Evolutionary conservation across 83 land plant species (phyloP), one percentile per base, ranked within the genome.

Genomic region (Picea abies): DNA sequence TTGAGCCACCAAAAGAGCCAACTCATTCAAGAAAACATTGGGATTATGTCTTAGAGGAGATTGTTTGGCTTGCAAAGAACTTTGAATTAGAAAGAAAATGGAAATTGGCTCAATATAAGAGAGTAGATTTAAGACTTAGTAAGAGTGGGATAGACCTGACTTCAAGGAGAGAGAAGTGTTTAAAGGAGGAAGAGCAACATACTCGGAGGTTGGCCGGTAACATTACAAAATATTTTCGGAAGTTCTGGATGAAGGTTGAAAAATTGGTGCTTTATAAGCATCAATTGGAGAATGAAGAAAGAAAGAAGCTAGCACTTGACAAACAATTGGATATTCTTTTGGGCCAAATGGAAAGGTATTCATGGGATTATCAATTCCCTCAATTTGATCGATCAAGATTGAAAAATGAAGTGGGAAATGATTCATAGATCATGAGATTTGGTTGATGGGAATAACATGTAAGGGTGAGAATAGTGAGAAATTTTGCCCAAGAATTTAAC

Each of bases 1-100:
- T 91, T 67, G 95, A 93, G 69, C 91, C 89, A 63, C 92, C 95
- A 7, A 91, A 85, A 81, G 99, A 94, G 81, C 97, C 99, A 7
- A 87, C 80, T 26, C 98, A 96, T 12, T 89, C 89, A 66, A 96
- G 94, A 89, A 83, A 97, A n/a, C 99, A 97, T 80, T 97, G 99
- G 99, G 99, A 97, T 89, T 96, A 92, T 89, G 99, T 97, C 80
- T 69, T 97, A 32, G 96, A 96, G 86, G 99, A 97, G 87, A 97
- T 97, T 98, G 82, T 87, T 16, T 97, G 99, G 99, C 87, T 97
- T 75, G 95, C 99, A 20, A 97, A 96, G 99, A 99, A 98, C 84
- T 98, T 96, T 88, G 99, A 98, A 86, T 86, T 93, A 65, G 99
- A 98, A 87, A 88, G 99, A 78, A 98, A 98, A 86, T 96, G 99